Conservation (phyloP, 2,329 filamentous ascomycete species). For the Aspergillus fructus region DNA sequence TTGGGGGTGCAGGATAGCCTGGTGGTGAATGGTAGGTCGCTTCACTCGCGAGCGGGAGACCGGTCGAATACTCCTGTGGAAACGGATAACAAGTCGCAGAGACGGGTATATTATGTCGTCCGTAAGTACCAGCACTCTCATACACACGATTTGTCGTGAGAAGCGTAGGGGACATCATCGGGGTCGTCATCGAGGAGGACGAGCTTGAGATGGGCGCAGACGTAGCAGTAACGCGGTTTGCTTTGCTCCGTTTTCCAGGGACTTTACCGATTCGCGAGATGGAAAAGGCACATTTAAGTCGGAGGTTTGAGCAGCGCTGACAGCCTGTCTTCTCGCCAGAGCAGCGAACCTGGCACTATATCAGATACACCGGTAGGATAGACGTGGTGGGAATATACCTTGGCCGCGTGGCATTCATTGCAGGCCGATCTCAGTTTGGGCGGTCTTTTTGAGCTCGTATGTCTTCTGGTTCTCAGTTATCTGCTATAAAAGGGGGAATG, state of each 20-base stretch:
- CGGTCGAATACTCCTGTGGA: background rate
- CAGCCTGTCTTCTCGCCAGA: slow-evolving; percentile 19
- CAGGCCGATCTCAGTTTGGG: slow-evolving; percentile 17
- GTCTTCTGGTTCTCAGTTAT: background rate
- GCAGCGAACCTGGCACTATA: slow-evolving; percentile 15
- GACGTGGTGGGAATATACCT: slow-evolving; percentile 3
- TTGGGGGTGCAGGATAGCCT: background rate
- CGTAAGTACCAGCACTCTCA: background rate
- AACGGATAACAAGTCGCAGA: background rate
- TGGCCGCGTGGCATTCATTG: slow-evolving; percentile 19
- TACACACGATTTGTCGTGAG: background rate
- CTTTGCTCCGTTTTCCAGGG: slow-evolving; percentile 18
- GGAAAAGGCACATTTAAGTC: slow-evolving; percentile 16
- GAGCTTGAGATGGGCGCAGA: background rate
- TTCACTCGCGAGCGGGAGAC: background rate
- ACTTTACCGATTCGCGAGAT: slow-evolving; percentile 20
- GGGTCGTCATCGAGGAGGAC: slow-evolving; percentile 6
- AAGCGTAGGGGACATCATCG: slow-evolving; percentile 3
- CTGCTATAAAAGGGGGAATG: background rate
- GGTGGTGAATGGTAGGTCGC: background rate
- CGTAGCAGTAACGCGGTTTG: slow-evolving; percentile 14
- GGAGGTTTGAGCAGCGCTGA: slow-evolving; percentile 17
- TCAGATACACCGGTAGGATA: background rate
- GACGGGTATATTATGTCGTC: background rate
- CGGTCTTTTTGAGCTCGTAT: slow-evolving; percentile 12